Conservation (phyloP, 2,329 filamentous ascomycete species). For the Leptographium lundbergii region DNA sequence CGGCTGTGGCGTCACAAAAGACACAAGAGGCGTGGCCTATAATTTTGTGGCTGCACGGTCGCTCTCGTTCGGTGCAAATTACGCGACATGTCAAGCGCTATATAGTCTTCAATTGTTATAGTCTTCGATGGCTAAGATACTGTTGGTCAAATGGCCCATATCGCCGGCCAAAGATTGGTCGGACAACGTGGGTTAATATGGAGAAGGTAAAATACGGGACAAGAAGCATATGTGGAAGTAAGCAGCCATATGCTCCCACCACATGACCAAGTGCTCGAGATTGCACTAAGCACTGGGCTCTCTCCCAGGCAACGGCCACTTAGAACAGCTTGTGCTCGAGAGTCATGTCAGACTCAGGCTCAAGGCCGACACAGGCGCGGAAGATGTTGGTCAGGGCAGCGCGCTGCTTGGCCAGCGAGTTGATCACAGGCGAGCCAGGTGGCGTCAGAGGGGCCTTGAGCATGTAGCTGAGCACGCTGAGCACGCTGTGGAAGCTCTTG, state of each 20-base stretch:
- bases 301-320: constrained; percentile 8
- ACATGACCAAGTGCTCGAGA: not conserved
- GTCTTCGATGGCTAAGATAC: not conserved
- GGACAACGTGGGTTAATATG: not conserved
- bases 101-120: too few species aligned
- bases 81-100: not conserved
- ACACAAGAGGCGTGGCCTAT: too few species aligned
- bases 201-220: not conserved
- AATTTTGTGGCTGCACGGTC: not conserved
- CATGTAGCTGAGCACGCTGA: constrained; percentile 98
- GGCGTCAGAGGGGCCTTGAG: constrained; percentile 91
- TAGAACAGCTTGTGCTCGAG: constrained; percentile 96
- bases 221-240: not conserved
- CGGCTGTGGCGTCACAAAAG: too few species aligned
- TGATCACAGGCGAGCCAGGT: constrained; percentile 88
- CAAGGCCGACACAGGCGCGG: constrained; percentile 89
- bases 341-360: constrained; percentile 98
- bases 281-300: not conserved
- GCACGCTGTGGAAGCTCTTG: constrained; percentile 91
- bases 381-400: constrained; percentile 94
- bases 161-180: not conserved
- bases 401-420: constrained; percentile 91
- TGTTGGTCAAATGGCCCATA: not conserved
- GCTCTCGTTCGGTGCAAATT: not conserved
- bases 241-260: not conserved